Base-by-base conservation (phyloP, 768 basidiomycete species). In the Podaxis sp. region DNA sequence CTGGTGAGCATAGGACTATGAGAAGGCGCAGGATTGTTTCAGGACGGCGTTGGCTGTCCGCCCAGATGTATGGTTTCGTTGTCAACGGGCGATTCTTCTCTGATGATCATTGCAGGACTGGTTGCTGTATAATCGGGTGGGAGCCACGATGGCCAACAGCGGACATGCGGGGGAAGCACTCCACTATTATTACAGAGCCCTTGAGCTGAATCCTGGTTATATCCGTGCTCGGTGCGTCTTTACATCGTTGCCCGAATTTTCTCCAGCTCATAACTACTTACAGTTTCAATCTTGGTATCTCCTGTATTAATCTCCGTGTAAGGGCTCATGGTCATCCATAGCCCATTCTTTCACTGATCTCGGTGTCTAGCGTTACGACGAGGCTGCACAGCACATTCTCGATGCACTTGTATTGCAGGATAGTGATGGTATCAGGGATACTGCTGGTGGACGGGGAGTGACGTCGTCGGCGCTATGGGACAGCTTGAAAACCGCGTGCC, bases 11-110 rank as follows among this genome's bases (percentile, higher is more conserved):
- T 64, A 95, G 93, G 96, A 98, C 51, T 99, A 93, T 69, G 82
- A 78, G 22, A 96, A 95, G 73, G 95, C 96, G 0, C 87, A 90
- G 64, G 97, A 99, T 72, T 99, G 97, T 78, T 98, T 99, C 77
- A 81, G 81, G 53, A 83, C 96, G 0, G 97, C 97, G 1, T 76
- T 99, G 64, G 88, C 88, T 3, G 88, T 95, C 56, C 82, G 94
- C 63, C 96, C 95, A 2, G 88, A 95, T 59, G 96, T 97, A 71
- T 60, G 57, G 57, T 51, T 33, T 30, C 64, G 59, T 12, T 9
- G 26, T 59, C 46, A 51, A 46, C 19, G 17, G 4, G 9, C 17
- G 15, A 13, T 44, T 33, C 17, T 33, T 39, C 12, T 61, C 36
- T 66, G 52, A 65, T 57, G 15, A 44, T 54, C 24, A 28, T 61